Conservation (phyloP, 1,139 yeast species). For the Candida glucosophila region DNA sequence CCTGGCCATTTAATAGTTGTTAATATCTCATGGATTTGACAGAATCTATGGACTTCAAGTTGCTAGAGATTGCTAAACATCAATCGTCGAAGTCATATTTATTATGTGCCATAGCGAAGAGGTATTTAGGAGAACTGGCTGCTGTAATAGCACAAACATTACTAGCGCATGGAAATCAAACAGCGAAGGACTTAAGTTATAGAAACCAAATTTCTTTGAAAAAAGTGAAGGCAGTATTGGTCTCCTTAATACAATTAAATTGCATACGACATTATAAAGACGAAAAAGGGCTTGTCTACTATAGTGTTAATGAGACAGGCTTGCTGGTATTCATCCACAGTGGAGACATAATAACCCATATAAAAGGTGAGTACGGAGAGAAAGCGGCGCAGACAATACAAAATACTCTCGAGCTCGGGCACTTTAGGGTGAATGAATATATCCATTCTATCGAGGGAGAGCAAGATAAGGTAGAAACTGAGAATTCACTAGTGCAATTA, state of each 20-base stretch:
- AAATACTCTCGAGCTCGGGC: constrained; percentile 58
- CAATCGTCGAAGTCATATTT: constrained; percentile 56
- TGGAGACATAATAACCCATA: constrained; percentile 62
- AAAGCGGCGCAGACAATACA: constrained; percentile 63
- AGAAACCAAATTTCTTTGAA: constrained; percentile 33
- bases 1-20: too few relatives aligned
- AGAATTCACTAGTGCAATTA: constrained; percentile 26
- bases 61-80: constrained; percentile 23
- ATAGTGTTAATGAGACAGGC: constrained; percentile 59
- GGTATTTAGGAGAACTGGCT: constrained; percentile 60
- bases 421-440: constrained; percentile 55
- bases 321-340: constrained; percentile 58
- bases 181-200: constrained; percentile 37
- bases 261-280: constrained; percentile 50
- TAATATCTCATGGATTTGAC: too few relatives aligned
- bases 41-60: too few relatives aligned
- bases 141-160: constrained; percentile 45
- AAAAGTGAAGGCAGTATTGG: constrained; percentile 48
- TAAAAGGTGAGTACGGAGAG: constrained; percentile 34
- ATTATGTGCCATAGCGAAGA: constrained; percentile 43
- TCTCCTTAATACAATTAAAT: constrained; percentile 56
- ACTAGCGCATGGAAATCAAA: constrained; percentile 52
- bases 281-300: constrained; percentile 32
- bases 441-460: constrained; percentile 33
- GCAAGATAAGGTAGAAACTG: constrained; percentile 17